Evolutionary conservation across 75 land plant species (phyloP).

Genomic region (Cryptomeria japonica): DNA sequence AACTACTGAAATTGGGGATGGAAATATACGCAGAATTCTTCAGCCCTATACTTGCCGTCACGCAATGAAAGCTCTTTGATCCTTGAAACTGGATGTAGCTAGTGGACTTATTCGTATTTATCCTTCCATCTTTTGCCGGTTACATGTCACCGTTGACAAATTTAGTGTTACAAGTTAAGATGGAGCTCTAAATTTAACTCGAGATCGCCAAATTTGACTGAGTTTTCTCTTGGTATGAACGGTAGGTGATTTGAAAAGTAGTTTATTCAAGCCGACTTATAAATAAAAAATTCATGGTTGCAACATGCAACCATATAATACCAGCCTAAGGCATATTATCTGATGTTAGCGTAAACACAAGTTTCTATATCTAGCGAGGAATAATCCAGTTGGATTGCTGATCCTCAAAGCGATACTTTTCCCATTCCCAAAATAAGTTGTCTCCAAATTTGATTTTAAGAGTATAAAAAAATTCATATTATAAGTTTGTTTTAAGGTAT

Average conservation of each 20-base stretch:
- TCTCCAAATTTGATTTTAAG: no score
- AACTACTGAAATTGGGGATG: neutral
- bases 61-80: neutral
- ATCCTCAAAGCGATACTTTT: no score
- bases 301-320: no score
- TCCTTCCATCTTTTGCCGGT: neutral
- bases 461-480: no score
- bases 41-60: neutral
- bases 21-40: neutral
- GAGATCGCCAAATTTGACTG: neutral
- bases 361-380: no score
- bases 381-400: no score
- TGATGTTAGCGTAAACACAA: no score
- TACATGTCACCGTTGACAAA: neutral
- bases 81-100: neutral
- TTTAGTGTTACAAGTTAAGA: neutral
- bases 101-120: neutral
- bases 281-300: no score
- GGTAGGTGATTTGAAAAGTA: neutral
- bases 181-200: neutral
- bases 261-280: neutral
- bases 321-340: no score
- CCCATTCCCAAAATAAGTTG: no score
- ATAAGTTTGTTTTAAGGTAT: no score
- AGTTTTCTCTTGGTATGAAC: neutral